A percentile compares a stretch with the other conserved stretches of the same genome.
Conservation (phyloP, 768 basidiomycete species). For the Ramaria sp. region DNA sequence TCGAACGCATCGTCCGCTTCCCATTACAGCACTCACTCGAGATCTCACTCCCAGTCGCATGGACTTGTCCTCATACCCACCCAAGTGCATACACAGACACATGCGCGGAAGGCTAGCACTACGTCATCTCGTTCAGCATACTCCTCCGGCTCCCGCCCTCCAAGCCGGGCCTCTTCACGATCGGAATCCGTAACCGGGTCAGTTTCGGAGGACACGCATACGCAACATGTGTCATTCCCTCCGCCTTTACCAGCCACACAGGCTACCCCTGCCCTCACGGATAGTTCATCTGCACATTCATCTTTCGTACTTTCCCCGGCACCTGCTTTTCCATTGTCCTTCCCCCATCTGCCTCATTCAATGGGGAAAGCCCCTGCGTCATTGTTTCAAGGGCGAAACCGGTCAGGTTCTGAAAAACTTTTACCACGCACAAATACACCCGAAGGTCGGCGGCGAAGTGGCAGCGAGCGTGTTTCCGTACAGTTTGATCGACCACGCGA, state of each 20-base stretch:
- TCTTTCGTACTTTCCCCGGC: background rate
- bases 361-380: background rate
- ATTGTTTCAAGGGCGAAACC: background rate
- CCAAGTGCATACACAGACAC: background rate
- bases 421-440: background rate
- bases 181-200: background rate
- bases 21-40: slow-evolving; percentile 3
- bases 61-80: background rate
- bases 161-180: slow-evolving; percentile 2
- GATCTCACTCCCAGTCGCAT: background rate
- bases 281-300: background rate
- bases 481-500: background rate
- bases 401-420: background rate
- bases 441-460: background rate
- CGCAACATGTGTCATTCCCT: background rate
- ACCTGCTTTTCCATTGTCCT: background rate
- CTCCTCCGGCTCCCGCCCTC: background rate
- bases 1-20: slow-evolving; percentile 2
- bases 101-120: background rate
- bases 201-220: slow-evolving; percentile 5
- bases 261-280: background rate
- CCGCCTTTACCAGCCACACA: background rate
- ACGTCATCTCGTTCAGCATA: background rate
- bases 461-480: background rate
- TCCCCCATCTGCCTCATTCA: background rate